phyloP scores from a whole-genome alignment of 495 filamentous ascomycete genomes.

The Tetracladium setigerum region DNA sequence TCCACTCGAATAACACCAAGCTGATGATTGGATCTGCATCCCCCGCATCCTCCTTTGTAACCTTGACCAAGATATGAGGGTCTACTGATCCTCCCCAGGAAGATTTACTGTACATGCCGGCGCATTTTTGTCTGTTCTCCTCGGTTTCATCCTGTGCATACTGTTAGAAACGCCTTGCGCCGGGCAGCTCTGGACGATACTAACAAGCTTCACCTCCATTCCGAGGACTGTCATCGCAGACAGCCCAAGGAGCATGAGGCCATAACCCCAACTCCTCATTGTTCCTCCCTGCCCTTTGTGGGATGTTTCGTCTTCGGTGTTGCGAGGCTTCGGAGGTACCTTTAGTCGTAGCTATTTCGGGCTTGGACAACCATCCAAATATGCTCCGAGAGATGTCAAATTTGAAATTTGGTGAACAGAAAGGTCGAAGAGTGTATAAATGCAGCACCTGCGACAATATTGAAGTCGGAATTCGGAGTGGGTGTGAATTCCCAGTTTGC shows the following conservation, averaged over 20 bases:
- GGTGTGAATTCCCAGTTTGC: too few species aligned
- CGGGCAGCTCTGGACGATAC: slow-evolving; percentile 19
- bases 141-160: slow-evolving; percentile 59
- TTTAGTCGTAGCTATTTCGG: too few species aligned
- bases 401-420: too few species aligned
- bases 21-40: slow-evolving; percentile 69
- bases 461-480: too few species aligned
- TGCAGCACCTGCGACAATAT: too few species aligned
- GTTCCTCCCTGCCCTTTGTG: slow-evolving; percentile 7
- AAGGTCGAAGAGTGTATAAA: too few species aligned
- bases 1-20: slow-evolving; percentile 91
- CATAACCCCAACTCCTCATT: slow-evolving; percentile 49
- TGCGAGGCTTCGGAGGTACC: too few species aligned
- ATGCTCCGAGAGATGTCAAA: too few species aligned
- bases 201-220: slow-evolving; percentile 54
- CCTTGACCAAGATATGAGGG: slow-evolving; percentile 82
- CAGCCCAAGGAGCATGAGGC: slow-evolving; percentile 42
- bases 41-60: slow-evolving; percentile 49
- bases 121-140: slow-evolving; percentile 77
- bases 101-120: slow-evolving; percentile 92
- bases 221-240: slow-evolving; percentile 44
- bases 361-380: too few species aligned
- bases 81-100: slow-evolving; percentile 85
- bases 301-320: too few species aligned
- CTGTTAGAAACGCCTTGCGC: not conserved